Base-by-base conservation (phyloP, 108 stramenopile genomes). In the Bacterosira constricta region DNA sequence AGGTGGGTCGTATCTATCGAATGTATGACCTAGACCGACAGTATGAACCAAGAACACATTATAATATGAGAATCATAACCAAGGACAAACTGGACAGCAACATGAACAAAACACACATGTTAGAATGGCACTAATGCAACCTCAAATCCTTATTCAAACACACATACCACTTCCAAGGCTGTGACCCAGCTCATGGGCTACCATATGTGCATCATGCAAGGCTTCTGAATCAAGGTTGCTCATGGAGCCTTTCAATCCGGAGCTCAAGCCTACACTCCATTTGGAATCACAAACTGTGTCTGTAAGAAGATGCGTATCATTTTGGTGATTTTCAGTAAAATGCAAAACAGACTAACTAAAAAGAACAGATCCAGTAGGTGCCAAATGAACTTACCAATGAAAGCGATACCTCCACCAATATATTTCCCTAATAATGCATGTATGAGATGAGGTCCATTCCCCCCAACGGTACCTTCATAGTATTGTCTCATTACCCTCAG, bases 381-480 rank as follows among this genome's bases (percentile, higher is more conserved):
- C n/a, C n/a, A n/a, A n/a, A 37, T 37, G 9, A 42, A 42, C 41
- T 42, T n/a, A 42, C 41, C 61, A 34, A 71, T 61, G 31, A 61
- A 71, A 0, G 70, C 70, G 18, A 71, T 71, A 4, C 70, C 70
- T 8, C 70, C 70, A 8, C 70, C 70, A n/a, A 71, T 52, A 62
- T 62, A 35, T 17, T 9, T 34, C 12, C 70, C 70, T 1, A 71
- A 27, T n/a, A 71, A 44, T 1, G 70, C 70, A 53, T 71, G 70
- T 3, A 59, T 51, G 27, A 71, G 36, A 13, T 52, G 29, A 15
- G 13, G 27, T 1, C 39, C 18, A 6, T 31, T 21, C 8, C 25
- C 27, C 12, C 13, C 30, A 35, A 20, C 32, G 2, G 2, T 36
- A 32, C 41, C 21, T 0, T 34, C 23, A 18, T 61, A 62, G 4